A percentile compares a stretch with the other conserved stretches of the same genome.
phyloP scores from a whole-genome alignment of 2,329 filamentous ascomycete species.

The Teratosphaeria epicoccoides region DNA sequence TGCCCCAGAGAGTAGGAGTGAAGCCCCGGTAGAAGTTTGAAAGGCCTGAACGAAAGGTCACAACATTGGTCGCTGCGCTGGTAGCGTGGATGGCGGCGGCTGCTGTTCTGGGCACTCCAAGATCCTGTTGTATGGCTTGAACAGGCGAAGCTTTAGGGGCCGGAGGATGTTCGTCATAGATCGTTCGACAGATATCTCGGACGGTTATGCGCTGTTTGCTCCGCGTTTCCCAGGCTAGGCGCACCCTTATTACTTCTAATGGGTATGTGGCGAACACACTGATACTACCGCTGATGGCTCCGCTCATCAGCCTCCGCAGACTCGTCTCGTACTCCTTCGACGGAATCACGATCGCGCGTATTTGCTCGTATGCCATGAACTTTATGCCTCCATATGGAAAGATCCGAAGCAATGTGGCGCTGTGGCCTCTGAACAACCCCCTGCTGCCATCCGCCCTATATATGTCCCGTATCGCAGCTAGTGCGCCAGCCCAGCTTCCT shows the following conservation, averaged over 20 bases:
- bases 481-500: conserved; percentile 75
- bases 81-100: conserved; percentile 36
- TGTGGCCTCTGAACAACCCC: conserved; percentile 88
- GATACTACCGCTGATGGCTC: conserved; percentile 69
- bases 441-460: conserved; percentile 59
- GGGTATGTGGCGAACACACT: conserved; percentile 96
- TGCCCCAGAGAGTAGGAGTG: conserved; percentile 76
- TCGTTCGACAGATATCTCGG: conserved; percentile 66
- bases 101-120: conserved; percentile 14
- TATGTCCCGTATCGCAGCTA: conserved; percentile 74
- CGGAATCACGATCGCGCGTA: conserved; percentile 68
- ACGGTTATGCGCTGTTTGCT: conserved; percentile 59
- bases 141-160: conserved; percentile 13
- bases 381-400: conserved; percentile 98
- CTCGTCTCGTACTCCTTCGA: conserved; percentile 66
- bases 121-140: conserved; percentile 1
- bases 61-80: conserved; percentile 36
- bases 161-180: conserved; percentile 63
- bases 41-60: conserved; percentile 56
- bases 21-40: conserved; percentile 95
- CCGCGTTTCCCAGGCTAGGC: conserved; percentile 89
- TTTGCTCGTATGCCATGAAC: conserved; percentile 95
- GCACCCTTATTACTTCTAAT: conserved; percentile 82
- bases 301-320: conserved; percentile 61
- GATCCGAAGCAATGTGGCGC: conserved; percentile 82